Base-by-base conservation (phyloP, 306 rosid species). In the Macrotyloma uniflorum region DNA sequence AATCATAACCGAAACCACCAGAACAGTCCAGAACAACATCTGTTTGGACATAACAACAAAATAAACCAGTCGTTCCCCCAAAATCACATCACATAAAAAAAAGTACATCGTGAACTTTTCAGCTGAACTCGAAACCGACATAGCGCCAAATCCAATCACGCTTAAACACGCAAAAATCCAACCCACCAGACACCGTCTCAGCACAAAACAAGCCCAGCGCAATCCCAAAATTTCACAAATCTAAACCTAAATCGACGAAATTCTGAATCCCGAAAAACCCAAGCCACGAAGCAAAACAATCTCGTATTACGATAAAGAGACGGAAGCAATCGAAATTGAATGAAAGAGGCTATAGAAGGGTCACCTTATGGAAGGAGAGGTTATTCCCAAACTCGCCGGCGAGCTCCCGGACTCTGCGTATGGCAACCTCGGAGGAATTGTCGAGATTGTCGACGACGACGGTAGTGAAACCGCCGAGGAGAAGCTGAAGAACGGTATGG, bases 401-500 rank as follows among this genome's bases (percentile, higher is more conserved):
- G 87, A 96, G 98, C 32, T 87, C 88, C 61, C 62, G 85, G 82
- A 96, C 99, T 3, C 97, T 79, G 12, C 57, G 40, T 5, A 96
- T 0, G 18, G 98, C 82, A 59, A 88, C 32, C 49, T 88, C 85
- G 1, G 96, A 93, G 40, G 99, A 86, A 84, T 96, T 96, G 51
- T 96, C 98, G 20, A 96, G 92, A 63, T 90, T 93, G 54, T 96
- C 99, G 53, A 96, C 88, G 14, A 96, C 89, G 49, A 90, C 94
- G 43, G 93, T 64, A 23, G 69, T 85, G 79, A 86, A 93, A 16
- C 97, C 98, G 5, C 87, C 97, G 66, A 90, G 90, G 3, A 96
- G 47, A 33, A 93, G 98, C 74, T 93, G 99, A 16, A 96, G 91
- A 57, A 93, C 98, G 33, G 99, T 93, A 79, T 96, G 99, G 85